Percentiles rank a stretch among this genome's conserved stretches.
Conservation (phyloP, 2,329 filamentous ascomycete species). For the Aspergillus melleus region DNA sequence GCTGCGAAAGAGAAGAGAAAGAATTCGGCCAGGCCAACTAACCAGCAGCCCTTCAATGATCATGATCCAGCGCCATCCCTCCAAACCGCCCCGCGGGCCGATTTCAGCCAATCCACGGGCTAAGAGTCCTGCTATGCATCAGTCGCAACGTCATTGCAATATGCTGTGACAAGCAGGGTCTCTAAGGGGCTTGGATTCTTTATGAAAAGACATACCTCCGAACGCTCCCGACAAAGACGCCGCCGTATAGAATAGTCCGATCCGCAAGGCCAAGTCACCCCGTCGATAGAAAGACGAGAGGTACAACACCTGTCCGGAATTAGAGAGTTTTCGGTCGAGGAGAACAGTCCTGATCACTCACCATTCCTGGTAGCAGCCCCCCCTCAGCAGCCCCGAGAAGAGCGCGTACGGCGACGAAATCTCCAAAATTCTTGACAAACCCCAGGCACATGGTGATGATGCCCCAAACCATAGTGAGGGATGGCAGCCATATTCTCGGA, state of each 20-base stretch:
- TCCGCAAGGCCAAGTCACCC: constrained; percentile 61
- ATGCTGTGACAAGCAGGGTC: background rate
- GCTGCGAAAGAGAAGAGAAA: background rate
- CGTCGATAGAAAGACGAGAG: constrained; percentile 63
- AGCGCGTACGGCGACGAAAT: constrained; percentile 63
- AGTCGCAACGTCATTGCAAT: background rate
- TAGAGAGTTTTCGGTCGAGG: constrained; percentile 3
- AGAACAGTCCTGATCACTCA: constrained; percentile 28
- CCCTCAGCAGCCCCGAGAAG: constrained; percentile 65
- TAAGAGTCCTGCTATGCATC: constrained; percentile 47
- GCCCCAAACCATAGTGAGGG: constrained; percentile 59
- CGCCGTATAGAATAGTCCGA: constrained; percentile 68
- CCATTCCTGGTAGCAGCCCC: constrained; percentile 66
- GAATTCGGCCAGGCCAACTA: background rate
- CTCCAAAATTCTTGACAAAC: constrained; percentile 43
- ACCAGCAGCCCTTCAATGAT: constrained; percentile 56
- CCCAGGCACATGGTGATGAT: constrained; percentile 51
- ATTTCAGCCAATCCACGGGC: constrained; percentile 64
- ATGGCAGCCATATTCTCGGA: constrained; percentile 61
- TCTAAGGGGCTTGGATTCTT: background rate
- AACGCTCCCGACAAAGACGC: constrained; percentile 66
- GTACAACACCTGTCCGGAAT: constrained; percentile 55
- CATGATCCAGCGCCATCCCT: constrained; percentile 64
- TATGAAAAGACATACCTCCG: constrained; percentile 44
- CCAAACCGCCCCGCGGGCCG: constrained; percentile 53